Percentiles rank a stretch among this genome's conserved stretches.
phyloP scores from a whole-genome alignment of 1,284 basidiomycete genomes.

The Ceraceosorus bombacis region DNA sequence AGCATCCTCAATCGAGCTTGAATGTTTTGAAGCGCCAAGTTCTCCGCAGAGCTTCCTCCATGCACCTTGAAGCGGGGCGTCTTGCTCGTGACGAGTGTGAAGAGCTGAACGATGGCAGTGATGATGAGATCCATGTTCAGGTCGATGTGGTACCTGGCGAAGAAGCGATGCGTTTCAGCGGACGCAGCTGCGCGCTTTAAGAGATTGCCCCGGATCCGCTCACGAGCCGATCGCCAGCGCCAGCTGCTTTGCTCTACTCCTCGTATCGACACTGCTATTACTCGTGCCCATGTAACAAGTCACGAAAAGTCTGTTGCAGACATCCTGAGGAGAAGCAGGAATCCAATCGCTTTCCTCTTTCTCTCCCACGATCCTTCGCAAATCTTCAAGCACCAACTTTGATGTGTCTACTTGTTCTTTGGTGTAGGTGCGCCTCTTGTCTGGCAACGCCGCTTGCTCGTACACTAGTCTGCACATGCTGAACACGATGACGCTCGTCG shows the following conservation, averaged over 20 bases:
- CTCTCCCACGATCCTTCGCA: slow-evolving; percentile 78
- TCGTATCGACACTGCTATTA: slow-evolving; percentile 81
- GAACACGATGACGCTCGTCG: slow-evolving; percentile 87
- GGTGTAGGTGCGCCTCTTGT: neutral
- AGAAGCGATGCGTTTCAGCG: neutral
- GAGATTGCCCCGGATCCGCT: slow-evolving; percentile 4
- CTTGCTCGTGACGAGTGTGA: slow-evolving; percentile 71
- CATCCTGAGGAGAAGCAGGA: slow-evolving; percentile 77
- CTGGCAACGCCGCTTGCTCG: slow-evolving; percentile 56
- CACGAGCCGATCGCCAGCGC: slow-evolving; percentile 68
- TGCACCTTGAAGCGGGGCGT: slow-evolving; percentile 79
- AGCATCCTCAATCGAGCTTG: slow-evolving; percentile 94
- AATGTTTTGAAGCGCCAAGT: slow-evolving; percentile 94
- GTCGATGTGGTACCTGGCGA: slow-evolving; percentile 65
- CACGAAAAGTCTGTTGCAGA: slow-evolving; percentile 80
- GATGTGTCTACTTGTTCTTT: slow-evolving; percentile 51
- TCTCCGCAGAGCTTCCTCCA: slow-evolving; percentile 80
- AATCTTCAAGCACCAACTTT: slow-evolving; percentile 69
- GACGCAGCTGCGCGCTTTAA: neutral
- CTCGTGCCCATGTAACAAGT: slow-evolving; percentile 99
- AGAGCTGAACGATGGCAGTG: slow-evolving; percentile 71
- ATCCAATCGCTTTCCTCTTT: slow-evolving; percentile 69
- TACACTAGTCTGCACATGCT: slow-evolving; percentile 90
- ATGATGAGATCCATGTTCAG: slow-evolving; percentile 94
- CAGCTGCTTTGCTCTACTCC: slow-evolving; percentile 75